Percentiles rank a stretch among this genome's conserved stretches.
Evolutionary conservation across 139 green algal species (phyloP).

Genomic region (Bryopsis sp.): DNA sequence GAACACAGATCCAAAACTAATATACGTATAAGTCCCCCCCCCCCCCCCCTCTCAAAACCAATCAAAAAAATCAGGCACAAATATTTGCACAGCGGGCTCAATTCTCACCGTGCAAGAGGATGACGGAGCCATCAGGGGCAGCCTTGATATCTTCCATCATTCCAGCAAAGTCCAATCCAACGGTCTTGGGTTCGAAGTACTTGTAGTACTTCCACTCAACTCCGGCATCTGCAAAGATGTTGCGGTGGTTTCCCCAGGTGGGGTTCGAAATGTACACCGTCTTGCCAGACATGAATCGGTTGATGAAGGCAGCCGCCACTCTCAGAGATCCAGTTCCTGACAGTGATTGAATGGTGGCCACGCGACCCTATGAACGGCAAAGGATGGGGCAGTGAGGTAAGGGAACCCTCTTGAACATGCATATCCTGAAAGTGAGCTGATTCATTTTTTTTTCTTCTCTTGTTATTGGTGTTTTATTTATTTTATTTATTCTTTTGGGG

Average conservation of each 20-base stretch:
- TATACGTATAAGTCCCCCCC: no score
- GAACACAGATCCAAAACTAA: no score
- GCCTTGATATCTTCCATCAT: conserved; percentile 80
- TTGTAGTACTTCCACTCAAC: conserved; percentile 85
- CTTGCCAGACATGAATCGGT: conserved; percentile 61
- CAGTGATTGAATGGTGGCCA: conserved; percentile 77
- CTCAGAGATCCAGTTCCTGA: conserved; percentile 90
- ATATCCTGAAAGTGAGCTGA: no score
- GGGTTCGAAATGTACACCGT: conserved; percentile 76
- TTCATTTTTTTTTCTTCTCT: no score
- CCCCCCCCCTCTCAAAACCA: no score
- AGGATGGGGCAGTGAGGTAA: no score
- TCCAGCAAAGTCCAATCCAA: conserved; percentile 92
- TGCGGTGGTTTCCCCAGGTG: conserved; percentile 93
- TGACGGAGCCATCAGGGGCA: conserved; percentile 79
- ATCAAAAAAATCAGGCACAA: no score
- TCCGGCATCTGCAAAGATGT: conserved; percentile 87
- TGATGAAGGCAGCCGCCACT: conserved; percentile 85
- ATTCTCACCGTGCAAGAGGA: conserved; percentile 81
- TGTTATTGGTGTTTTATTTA: no score
- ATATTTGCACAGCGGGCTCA: neutral
- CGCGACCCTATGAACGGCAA: conserved; percentile 35
- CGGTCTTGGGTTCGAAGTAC: conserved; percentile 90
- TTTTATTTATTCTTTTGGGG: no score
- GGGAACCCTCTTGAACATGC: no score